Conservation (phyloP, 2,329 filamentous ascomycete genomes). For the Drechslerella dactyloides region DNA sequence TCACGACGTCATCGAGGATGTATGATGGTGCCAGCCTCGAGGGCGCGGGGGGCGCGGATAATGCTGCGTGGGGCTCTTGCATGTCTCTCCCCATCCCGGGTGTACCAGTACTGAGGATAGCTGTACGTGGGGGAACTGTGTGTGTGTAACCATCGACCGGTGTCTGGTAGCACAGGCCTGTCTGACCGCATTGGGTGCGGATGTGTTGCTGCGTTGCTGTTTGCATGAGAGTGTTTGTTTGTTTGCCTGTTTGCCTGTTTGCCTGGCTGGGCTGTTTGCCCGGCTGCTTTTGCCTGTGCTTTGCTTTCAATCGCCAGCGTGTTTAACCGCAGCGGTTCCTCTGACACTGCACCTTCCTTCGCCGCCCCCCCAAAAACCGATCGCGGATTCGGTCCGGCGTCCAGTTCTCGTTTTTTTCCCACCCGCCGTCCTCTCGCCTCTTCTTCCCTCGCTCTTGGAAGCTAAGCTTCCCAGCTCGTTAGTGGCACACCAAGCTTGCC, state of each 20-base stretch:
- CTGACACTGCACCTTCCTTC: slow-evolving; percentile 50
- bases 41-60: too few relatives aligned
- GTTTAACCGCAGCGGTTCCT: slow-evolving; percentile 48
- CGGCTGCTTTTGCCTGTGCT: neutral
- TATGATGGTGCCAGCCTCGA: too few relatives aligned
- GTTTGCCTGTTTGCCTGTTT: neutral
- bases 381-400: slow-evolving; percentile 35
- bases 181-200: too few relatives aligned
- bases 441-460: slow-evolving; percentile 16
- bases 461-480: neutral
- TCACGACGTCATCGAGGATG: too few relatives aligned
- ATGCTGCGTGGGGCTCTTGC: too few relatives aligned
- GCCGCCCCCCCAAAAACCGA: slow-evolving; percentile 35
- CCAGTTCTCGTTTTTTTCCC: slow-evolving; percentile 32
- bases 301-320: slow-evolving; percentile 36
- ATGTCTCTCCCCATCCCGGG: too few relatives aligned
- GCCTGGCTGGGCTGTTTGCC: slow-evolving; percentile 14
- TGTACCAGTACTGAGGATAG: too few relatives aligned
- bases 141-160: too few relatives aligned
- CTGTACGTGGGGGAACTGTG: slow-evolving; percentile 1
- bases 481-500: slow-evolving; percentile 5
- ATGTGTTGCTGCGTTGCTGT: slow-evolving; percentile 10
- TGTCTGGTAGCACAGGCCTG: too few relatives aligned
- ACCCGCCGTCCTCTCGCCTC: slow-evolving; percentile 19
- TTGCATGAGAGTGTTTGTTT: slow-evolving; percentile 5